A percentile compares a stretch with the other conserved stretches of the same genome.
These are phyloP conservation scores for Endoconidiophora laricicola DNA, from an alignment of 2,329 filamentous ascomycete species.

Conservation along the genomic window DNA sequence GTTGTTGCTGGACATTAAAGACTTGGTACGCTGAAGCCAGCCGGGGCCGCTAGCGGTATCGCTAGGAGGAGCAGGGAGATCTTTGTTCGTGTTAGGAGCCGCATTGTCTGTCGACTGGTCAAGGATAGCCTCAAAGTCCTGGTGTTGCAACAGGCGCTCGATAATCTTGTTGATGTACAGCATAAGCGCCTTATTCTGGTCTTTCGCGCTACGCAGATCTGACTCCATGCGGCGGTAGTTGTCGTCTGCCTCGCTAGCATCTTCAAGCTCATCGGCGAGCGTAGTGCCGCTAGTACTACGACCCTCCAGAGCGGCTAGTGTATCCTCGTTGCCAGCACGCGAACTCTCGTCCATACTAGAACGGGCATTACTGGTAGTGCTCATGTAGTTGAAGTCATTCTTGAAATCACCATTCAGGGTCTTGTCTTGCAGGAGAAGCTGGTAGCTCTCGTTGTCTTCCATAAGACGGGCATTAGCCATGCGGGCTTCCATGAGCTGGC, in stretches of 20 bases:
- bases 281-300: conserved; percentile 32
- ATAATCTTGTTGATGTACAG: conserved; percentile 99
- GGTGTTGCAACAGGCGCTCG: conserved; percentile 79
- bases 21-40: conserved; percentile 44
- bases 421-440: conserved; percentile 83
- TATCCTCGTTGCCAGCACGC: conserved; percentile 35
- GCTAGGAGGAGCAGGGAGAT: conserved; percentile 54
- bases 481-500: conserved; percentile 73
- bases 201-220: conserved; percentile 65
- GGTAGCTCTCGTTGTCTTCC: conserved; percentile 98
- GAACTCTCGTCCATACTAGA: conserved; percentile 21
- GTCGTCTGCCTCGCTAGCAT: conserved; percentile 44
- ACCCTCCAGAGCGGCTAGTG: conserved; percentile 47
- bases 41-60: conserved; percentile 25
- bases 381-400: conserved; percentile 56
- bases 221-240: conserved; percentile 52
- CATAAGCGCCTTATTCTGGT: conserved; percentile 92
- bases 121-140: conserved; percentile 86
- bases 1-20: conserved; percentile 17
- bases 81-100: conserved; percentile 51
- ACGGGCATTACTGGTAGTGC: conserved; percentile 2
- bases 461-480: conserved; percentile 92
- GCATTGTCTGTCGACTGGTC: conserved; percentile 52
- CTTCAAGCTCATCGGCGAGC: conserved; percentile 79
- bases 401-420: conserved; percentile 91